A percentile compares a stretch with the other conserved stretches of the same genome.
phyloP scores from a whole-genome alignment of 2,329 filamentous ascomycete species.

The Tolypocladium ovalisporum region DNA sequence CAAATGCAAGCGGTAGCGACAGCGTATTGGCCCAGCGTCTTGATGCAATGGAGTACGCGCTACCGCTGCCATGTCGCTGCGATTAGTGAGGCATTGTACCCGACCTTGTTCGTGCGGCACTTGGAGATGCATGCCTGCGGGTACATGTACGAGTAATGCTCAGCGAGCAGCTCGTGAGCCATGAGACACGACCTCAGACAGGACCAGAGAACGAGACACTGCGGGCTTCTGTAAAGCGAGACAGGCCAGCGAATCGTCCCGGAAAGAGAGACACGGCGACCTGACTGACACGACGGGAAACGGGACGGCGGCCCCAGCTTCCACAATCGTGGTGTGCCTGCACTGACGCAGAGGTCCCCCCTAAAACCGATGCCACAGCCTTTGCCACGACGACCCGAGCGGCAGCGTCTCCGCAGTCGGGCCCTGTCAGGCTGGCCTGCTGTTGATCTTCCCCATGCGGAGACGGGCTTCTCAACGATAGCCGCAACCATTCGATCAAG shows the following conservation, averaged over 20 bases:
- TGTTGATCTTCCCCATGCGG: neutral
- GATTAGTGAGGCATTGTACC: neutral
- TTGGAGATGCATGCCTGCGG: neutral
- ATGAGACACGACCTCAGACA: neutral
- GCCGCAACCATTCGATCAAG: neutral
- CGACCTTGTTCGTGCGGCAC: neutral
- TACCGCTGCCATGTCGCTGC: neutral
- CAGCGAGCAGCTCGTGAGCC: neutral
- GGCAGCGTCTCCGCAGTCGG: neutral
- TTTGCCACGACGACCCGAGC: neutral
- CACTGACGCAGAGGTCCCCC: slow-evolving; percentile 1
- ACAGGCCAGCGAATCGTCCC: neutral
- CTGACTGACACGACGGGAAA: slow-evolving; percentile 1
- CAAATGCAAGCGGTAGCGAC: no score
- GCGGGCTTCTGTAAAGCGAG: neutral
- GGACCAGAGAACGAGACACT: neutral
- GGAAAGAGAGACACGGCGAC: neutral
- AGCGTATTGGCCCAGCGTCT: no score
- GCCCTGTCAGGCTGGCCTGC: neutral
- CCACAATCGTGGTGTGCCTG: neutral
- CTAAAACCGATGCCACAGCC: no score
- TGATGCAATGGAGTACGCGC: no score
- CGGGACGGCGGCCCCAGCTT: neutral
- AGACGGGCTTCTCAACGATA: neutral
- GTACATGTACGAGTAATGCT: no score